phyloP scores from a whole-genome alignment of 2,329 filamentous ascomycete species.

The Trichothecium sympodiale region DNA sequence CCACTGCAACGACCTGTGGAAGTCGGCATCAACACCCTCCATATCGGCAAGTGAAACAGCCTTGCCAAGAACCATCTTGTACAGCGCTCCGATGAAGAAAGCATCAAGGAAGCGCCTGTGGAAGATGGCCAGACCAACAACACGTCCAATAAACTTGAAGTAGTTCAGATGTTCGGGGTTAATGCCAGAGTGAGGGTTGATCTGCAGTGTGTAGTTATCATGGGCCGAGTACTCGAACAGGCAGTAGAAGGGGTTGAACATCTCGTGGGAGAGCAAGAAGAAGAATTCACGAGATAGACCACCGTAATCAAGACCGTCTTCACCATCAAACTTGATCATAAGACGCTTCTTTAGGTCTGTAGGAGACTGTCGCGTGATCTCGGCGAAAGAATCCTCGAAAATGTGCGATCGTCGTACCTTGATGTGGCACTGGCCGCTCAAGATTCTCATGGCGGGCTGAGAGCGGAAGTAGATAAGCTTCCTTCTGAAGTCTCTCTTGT shows the following conservation, averaged over 20 bases:
- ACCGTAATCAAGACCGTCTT: constrained; percentile 95
- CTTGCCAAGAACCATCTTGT: constrained; percentile 98
- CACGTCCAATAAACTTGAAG: constrained; percentile 98
- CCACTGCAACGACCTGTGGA: constrained; percentile 94
- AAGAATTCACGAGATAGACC: constrained; percentile 98
- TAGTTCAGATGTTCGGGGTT: constrained; percentile 99
- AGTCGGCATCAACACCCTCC: constrained; percentile 97
- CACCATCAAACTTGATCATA: constrained; percentile 99
- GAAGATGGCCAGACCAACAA: constrained; percentile 95
- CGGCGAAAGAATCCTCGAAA: constrained; percentile 96
- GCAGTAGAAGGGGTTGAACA: constrained; percentile 99
- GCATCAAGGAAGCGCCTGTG: constrained; percentile 94
- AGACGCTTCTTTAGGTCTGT: constrained; percentile 94
- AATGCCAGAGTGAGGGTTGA: constrained; percentile 98
- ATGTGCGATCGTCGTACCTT: constrained; percentile 95
- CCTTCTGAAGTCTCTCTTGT: constrained; percentile 96
- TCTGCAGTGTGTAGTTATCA: constrained; percentile 99
- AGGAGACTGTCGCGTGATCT: constrained; percentile 93
- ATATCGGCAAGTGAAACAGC: constrained; percentile 86
- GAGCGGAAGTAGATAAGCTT: constrained; percentile 99
- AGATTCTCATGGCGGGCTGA: constrained; percentile 88
- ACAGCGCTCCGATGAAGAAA: constrained; percentile 97
- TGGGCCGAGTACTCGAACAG: constrained; percentile 98
- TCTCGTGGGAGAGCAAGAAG: constrained; percentile 97
- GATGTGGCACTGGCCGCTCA: constrained; percentile 94